Evolutionary conservation across 352 stramenopile species (phyloP), one percentile per base, ranked within the genome.

Genomic region (Blastocystis sp.): DNA sequence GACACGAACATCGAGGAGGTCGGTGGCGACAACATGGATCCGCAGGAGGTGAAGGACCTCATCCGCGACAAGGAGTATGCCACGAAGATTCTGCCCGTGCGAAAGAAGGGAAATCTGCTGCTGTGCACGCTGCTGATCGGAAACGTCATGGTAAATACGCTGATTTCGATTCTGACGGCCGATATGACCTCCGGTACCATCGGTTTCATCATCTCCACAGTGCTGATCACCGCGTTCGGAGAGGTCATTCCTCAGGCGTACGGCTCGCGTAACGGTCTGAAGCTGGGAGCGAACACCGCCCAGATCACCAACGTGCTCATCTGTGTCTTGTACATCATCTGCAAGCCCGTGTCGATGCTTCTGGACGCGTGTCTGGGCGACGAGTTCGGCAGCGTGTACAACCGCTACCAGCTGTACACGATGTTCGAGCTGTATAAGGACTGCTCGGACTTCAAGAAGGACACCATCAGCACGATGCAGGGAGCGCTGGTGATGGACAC

Each of bases 91-190:
- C 89, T 92, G 32, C 92, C 93, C 4, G 88, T 99, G 56, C 93
- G 96, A 14, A 88, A 92, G 79, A 90, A 97, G 86, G 95, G 96
- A 44, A 98, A 99, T 89, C 89, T 97, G 27, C 89, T 99, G 53
- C 91, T 99, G 42, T 97, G 94, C 87, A 98, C 96, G 21, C 89
- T 99, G 44, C 90, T 99, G 18, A 87, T 98, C 11, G 95, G 95
- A 64, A 99, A 98, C 87, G 94, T 98, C 0, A 91, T 91, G 1
- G 95, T 98, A 9, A 99, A 98, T 88, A 94, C 94, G 46, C 53
- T 97, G 51, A 88, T 99, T 2, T 97, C 95, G 3, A 99, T 99
- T 89, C 89, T 98, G 0, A 93, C 97, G 89, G 94, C 93, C 7
- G 92, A 96, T 56, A 89, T 91, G 38, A 89, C 88, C 2, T 86